Evolutionary conservation across 2,329 filamentous ascomycete genomes (phyloP), one percentile per base, ranked within the genome.

Genomic region (Endothia cerciana): DNA sequence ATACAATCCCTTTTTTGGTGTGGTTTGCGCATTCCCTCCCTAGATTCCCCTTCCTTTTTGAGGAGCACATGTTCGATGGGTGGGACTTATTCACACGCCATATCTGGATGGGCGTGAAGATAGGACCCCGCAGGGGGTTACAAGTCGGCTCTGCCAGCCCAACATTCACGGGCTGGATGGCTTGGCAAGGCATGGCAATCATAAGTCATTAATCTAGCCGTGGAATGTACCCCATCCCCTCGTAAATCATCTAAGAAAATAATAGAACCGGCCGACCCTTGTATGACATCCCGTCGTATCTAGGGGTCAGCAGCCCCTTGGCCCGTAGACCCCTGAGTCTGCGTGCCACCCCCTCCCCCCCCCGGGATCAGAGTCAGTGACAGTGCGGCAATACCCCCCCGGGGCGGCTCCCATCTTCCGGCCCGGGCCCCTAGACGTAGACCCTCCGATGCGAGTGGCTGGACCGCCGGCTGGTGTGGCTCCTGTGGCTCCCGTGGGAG

Each of bases 361-460:
- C 47, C 13, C 4, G 22, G 28, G n/a, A n/a, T n/a, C n/a, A n/a
- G n/a, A n/a, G 19, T 55, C 30, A 55, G 30, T 55, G 51, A 22
- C 28, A 55, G 25, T 41, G 38, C 25, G 57, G 57, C 57, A 59
- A 30, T 15, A 33, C 40, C 17, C 6, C 22, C 38, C 38, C 8
- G 25, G 25, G 36, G 8, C 8, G 33, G 33, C 10, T 17, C 38
- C 19, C 22, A 53, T 3, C 28, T 1, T 8, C 15, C 15, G 28
- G 36, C 30, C 38, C 17, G 41, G 25, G 17, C 62, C 36, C 60
- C 71, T 74, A 85, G 60, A 86, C 84, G 68, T 86, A 86, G 61
- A 81, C 79, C 49, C 83, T 77, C 33, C 80, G 79, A 71, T 85
- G 82, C 66, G 83, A 85, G 73, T 85, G 82, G 57, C 57, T 59